Evolutionary conservation across 176 grass and related monocot genomes (phyloP), one percentile per base, ranked within the genome.

Genomic region (Themeda triandra): DNA sequence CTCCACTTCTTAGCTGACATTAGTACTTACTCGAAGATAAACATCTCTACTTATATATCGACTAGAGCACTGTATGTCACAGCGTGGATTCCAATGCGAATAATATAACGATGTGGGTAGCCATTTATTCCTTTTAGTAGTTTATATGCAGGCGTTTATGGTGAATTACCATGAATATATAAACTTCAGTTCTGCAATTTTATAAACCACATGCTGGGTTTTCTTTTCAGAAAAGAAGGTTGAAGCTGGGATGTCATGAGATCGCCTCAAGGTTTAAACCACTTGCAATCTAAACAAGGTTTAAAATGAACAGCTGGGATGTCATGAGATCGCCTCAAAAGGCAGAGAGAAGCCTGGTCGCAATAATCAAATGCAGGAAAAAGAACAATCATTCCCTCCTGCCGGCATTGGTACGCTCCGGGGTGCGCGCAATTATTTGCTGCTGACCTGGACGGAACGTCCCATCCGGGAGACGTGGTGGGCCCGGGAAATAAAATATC

Each of bases 361-460:
- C 36, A 64, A 64, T 21, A 64, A 64, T 71, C 46, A 86, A 86
- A 80, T 64, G 14, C 31, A 24, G 17, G 39, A 46, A 23, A 23
- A 67, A 58, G 33, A 60, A 45, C 62, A 62, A 70, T 63, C 63
- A 82, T 87, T 82, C 79, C 79, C 33, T 69, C 63, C 36, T 23
- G 62, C 48, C 41, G 71, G 62, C 62, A 75, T 62, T 39, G 39
- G 62, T 76, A 53, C 68, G 58, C 56, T 45, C n/a, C 6, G 30
- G 30, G 28, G 35, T 76, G 60, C 24, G 19, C 15, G 19, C 21
- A 46, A 69, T 76, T 75, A 77, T 82, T 76, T 37, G 64, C 21
- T 75, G 69, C 78, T 75, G 78, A 87, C 45, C 78, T 77, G 79
- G 63, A 48, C 10, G 63, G 25, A 62, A 76, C 59, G 86, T 77